phyloP scores from a whole-genome alignment of 768 basidiomycete species.

The Hygrophoropsis aurantiaca region DNA sequence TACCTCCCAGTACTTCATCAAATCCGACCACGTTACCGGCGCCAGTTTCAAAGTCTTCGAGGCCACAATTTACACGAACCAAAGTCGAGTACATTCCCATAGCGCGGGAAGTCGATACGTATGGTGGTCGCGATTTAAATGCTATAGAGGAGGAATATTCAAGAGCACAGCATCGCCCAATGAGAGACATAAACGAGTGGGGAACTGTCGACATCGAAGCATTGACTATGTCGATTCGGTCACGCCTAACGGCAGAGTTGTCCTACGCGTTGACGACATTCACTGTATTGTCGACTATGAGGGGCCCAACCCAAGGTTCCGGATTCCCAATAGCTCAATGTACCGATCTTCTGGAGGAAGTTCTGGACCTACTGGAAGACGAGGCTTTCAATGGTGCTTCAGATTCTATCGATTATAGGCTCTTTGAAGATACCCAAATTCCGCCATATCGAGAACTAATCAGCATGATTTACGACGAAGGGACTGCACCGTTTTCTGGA shows the following conservation, averaged over 20 bases:
- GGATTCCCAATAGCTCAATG: slow-evolving; percentile 80
- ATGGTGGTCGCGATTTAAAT: slow-evolving; percentile 81
- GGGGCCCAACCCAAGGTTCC: slow-evolving; percentile 49
- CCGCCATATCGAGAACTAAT: slow-evolving; percentile 68
- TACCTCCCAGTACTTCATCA: slow-evolving; percentile 23
- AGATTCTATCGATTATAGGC: slow-evolving; percentile 21
- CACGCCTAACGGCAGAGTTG: slow-evolving; percentile 77
- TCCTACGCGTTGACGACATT: slow-evolving; percentile 90
- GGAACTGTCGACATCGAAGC: slow-evolving; percentile 88
- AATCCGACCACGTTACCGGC: slow-evolving; percentile 24
- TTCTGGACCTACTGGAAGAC: slow-evolving; percentile 86
- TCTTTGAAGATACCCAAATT: slow-evolving; percentile 36
- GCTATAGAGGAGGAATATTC: slow-evolving; percentile 60
- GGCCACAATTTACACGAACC: slow-evolving; percentile 58
- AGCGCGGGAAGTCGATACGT: slow-evolving; percentile 68
- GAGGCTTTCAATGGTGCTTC: slow-evolving; percentile 62
- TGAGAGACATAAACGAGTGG: slow-evolving; percentile 82
- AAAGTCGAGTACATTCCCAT: slow-evolving; percentile 90
- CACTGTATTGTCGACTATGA: slow-evolving; percentile 77
- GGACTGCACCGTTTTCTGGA: slow-evolving; percentile 58
- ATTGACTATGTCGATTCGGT: slow-evolving; percentile 91
- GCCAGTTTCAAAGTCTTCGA: slow-evolving; percentile 36
- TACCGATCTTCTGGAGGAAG: slow-evolving; percentile 79
- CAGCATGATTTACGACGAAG: slow-evolving; percentile 55
- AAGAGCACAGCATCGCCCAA: slow-evolving; percentile 50